phyloP scores from a whole-genome alignment of 305 asterid species.

The Ilex paraguariensis region DNA sequence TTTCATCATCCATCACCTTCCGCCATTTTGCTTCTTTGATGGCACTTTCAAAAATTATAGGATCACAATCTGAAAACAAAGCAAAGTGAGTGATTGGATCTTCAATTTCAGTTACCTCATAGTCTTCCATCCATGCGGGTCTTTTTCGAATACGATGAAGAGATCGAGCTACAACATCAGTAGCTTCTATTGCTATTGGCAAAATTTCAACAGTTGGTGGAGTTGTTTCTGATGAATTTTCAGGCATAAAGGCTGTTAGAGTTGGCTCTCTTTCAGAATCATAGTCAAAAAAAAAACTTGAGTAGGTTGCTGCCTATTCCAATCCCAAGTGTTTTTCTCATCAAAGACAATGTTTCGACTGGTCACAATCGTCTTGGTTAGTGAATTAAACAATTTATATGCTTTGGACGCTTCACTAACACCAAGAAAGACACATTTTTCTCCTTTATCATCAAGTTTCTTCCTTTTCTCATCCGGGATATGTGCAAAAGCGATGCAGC shows the following conservation, averaged over 20 bases:
- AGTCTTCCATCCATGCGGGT: neutral
- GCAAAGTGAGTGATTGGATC: conserved; percentile 3
- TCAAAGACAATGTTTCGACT: neutral
- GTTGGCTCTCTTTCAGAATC: neutral
- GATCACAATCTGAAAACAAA: conserved; percentile 1
- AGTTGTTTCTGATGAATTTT: neutral
- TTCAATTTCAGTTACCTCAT: conserved; percentile 1
- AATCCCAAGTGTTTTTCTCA: neutral
- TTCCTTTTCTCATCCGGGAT: no score
- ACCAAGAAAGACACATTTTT: conserved; percentile 6
- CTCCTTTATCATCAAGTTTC: neutral
- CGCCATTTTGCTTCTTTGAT: conserved; percentile 6
- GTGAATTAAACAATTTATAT: conserved; percentile 3
- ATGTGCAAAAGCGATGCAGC: no score
- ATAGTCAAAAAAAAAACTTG: neutral
- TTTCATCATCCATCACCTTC: neutral
- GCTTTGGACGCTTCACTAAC: conserved; percentile 6
- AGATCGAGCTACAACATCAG: neutral
- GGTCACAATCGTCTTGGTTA: no score
- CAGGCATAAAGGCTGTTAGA: neutral
- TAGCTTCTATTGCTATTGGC: neutral
- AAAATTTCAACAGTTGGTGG: neutral
- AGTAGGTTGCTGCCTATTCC: neutral
- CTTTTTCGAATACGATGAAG: neutral
- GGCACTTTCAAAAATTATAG: neutral